Percentiles rank a stretch among this genome's conserved stretches.
These are phyloP conservation scores for Multifurca ochricompacta DNA, from an alignment of 768 basidiomycete genomes.

Conservation along the genomic window DNA sequence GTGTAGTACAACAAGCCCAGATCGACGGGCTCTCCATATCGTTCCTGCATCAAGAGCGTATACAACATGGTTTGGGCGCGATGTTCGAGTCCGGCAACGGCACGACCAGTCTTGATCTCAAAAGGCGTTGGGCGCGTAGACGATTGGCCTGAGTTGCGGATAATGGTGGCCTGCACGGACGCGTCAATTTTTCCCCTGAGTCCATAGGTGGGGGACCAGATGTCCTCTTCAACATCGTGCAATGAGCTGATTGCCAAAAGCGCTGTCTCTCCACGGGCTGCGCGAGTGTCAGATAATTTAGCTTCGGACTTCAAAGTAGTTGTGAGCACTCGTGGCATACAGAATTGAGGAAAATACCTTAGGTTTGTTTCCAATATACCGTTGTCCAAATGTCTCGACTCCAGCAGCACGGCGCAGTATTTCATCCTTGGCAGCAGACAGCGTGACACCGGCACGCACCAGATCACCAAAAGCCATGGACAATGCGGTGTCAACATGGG, in stretches of 20 bases:
- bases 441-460: conserved; percentile 46
- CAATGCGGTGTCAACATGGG: conserved; percentile 49
- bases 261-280: conserved; percentile 39
- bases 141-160: conserved; percentile 27
- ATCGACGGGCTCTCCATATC: conserved; percentile 77
- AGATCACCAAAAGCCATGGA: conserved; percentile 50
- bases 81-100: conserved; percentile 76
- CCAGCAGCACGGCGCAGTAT: conserved; percentile 56
- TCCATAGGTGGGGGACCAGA: conserved; percentile 93
- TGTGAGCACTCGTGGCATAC: conserved; percentile 1
- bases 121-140: conserved; percentile 55
- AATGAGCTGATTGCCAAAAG: conserved; percentile 66
- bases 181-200: conserved; percentile 95
- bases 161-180: conserved; percentile 63
- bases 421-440: conserved; percentile 61
- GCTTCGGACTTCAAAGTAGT: conserved; percentile 45
- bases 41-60: conserved; percentile 80
- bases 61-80: conserved; percentile 98
- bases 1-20: conserved; percentile 92
- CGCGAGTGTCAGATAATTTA: conserved; percentile 58
- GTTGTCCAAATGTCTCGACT: conserved; percentile 51
- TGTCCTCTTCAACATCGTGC: conserved; percentile 92
- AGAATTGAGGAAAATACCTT: conserved; percentile 38
- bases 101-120: conserved; percentile 93
- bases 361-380: conserved; percentile 56